Base-by-base conservation (phyloP, 176 grass and related monocot species). In the Eleusine indica region DNA sequence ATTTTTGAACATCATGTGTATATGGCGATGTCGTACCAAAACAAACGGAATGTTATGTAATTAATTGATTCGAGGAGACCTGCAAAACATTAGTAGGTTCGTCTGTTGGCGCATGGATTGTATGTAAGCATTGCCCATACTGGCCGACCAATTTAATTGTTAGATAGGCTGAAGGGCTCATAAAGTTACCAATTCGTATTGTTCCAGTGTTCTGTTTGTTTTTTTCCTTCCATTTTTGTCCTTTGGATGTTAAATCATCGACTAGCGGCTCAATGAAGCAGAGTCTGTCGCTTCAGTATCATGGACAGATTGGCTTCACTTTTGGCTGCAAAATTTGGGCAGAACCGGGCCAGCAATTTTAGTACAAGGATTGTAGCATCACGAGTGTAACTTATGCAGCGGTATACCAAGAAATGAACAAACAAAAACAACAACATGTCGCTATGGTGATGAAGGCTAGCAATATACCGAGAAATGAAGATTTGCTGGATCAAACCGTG, bases 1-100 rank as follows among this genome's bases (percentile, higher is more conserved):
- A 35, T 84, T 91, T 91, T 65, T 77, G 44, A 76, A 87, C 56
- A 41, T 73, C 46, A 72, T 81, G 70, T 91, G 76, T 87, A 87
- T 67, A 87, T 84, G 81, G 44, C 11, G 38, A 7, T 18, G 5
- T 51, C 63, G 46, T 87, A 41, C 38, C 75, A 41, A 75, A 70
- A 57, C 61, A 70, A 63, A 48, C 41, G 49, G 74, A 84, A 56
- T 91, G 84, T 64, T 76, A 66, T 91, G 75, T 71, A 85, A 64
- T 30, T 61, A 60, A 43, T 64, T n/a, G 42, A 64, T 81, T 62
- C 69, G 13, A 35, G 22, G 77, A 29, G 75, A 84, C 77, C 64
- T 81, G 53, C n/a, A 38, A 85, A 85, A 56, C 52, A 56, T 70
- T 70, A 85, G 76, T 68, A 61, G 66, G 44, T 72, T 56, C 66